These are phyloP conservation scores for Rhazya stricta DNA, from an alignment of 257 asterid species.

Conservation along the genomic window DNA sequence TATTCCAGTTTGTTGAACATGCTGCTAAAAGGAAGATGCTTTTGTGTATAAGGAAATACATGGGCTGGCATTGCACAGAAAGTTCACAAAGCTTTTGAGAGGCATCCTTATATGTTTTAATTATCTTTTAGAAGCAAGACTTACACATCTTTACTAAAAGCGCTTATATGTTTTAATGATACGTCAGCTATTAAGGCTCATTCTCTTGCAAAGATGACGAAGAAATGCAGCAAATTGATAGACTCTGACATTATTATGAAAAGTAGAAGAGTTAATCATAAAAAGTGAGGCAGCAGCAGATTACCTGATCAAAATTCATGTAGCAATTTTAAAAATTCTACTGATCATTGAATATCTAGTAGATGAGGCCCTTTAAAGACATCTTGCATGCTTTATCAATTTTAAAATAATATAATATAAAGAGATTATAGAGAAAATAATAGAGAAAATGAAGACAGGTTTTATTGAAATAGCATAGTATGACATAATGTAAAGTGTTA, in stretches of 20 bases:
- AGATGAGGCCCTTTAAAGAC: too few relatives aligned
- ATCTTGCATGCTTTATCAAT: too few relatives aligned
- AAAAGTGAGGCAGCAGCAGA: too few relatives aligned
- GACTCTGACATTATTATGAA: conserved; percentile 52
- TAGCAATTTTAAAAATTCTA: too few relatives aligned
- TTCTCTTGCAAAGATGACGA: conserved; percentile 72
- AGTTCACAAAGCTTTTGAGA: conserved; percentile 80
- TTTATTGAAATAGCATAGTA: too few relatives aligned
- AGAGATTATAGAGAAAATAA: too few relatives aligned
- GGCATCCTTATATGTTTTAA: conserved; percentile 75
- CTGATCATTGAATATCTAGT: too few relatives aligned
- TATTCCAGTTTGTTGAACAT: conserved; percentile 79
- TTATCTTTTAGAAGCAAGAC: conserved; percentile 68
- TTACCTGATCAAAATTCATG: too few relatives aligned
- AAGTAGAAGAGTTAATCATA: conserved; percentile 28
- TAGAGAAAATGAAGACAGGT: too few relatives aligned
- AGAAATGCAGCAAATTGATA: conserved; percentile 56
- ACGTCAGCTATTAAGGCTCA: conserved; percentile 47
- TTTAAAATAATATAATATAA: too few relatives aligned
- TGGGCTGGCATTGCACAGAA: conserved; percentile 88
- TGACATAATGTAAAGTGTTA: too few relatives aligned
- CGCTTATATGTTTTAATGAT: conserved; percentile 60
- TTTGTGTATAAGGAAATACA: conserved; percentile 52
- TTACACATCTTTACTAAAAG: conserved; percentile 75
- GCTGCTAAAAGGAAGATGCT: conserved; percentile 66